Base-by-base conservation (phyloP, 352 stramenopile genomes). In the Phytophthora litchii region DNA sequence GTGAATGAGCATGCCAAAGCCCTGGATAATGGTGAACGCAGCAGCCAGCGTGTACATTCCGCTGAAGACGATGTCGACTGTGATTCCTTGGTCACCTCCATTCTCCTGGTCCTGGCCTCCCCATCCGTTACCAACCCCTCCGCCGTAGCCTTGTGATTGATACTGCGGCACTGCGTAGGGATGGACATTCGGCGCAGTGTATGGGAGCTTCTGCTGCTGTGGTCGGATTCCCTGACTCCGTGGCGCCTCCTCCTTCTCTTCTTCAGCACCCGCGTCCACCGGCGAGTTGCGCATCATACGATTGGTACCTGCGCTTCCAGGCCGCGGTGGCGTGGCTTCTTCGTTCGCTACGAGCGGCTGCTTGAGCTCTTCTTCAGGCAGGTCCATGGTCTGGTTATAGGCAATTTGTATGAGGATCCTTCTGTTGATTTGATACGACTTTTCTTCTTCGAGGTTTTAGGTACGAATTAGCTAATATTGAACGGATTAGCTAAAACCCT, bases 31-130 rank as follows among this genome's bases (percentile, higher is more conserved):
- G 5, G 86, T 95, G 49, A 95, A 70, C 27, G 81, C 82, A 0
- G 86, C 84, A 4, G 85, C 81, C 29, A 95, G 69, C 31, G 86
- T 95, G 78, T 95, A 95, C 80, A 95, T 86, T 43, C 86, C 86
- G 42, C 83, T 92, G 36, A 95, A 88, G 19, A 89, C 73, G 16
- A 95, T 83, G 58, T 95, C 86, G 58, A 95, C 83, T 16, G 67
- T 86, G 43, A 75, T 73, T 45, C 68, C 66, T 36, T 74, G 58
- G 10, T 74, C 70, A 36, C 74, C 67, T 42, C 46, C 70, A 34
- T 76, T 75, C 36, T 86, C 77, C 13, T 74, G 64, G 14, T 85
- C 64, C 45, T 78, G 64, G 1, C 60, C 60, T 37, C 37, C 77
- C 72, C 80, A 88, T 1, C 69, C 72, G 29, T 58, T 58, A 4